Percentiles rank a stretch among this genome's conserved stretches.
Evolutionary conservation across 1,139 yeast genomes (phyloP).

Genomic region (Saccharomycopsis hybrid): DNA sequence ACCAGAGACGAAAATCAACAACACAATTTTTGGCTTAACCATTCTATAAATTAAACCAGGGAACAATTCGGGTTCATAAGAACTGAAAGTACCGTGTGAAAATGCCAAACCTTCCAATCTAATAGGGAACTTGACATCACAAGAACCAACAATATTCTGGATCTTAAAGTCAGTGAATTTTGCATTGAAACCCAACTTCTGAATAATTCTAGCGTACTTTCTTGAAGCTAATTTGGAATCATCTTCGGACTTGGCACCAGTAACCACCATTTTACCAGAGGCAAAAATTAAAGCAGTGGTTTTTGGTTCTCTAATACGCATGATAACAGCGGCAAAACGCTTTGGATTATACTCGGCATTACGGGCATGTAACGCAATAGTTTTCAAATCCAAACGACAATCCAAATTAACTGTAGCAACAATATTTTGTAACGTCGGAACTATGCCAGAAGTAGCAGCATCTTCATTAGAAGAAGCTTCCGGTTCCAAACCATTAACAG

Average conservation of each 20-base stretch:
- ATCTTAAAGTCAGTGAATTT: slow-evolving; percentile 95
- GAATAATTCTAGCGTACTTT: slow-evolving; percentile 96
- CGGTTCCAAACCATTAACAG: neutral
- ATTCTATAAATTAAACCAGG: slow-evolving; percentile 98
- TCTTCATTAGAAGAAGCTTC: slow-evolving; percentile 35
- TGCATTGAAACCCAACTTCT: slow-evolving; percentile 94
- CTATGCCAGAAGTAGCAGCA: slow-evolving; percentile 82
- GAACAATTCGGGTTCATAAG: slow-evolving; percentile 96
- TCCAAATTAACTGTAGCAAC: slow-evolving; percentile 97
- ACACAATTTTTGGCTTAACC: slow-evolving; percentile 97
- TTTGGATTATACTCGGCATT: slow-evolving; percentile 97
- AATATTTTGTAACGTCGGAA: slow-evolving; percentile 92
- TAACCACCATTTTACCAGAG: slow-evolving; percentile 98
- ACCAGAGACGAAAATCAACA: slow-evolving; percentile 93
- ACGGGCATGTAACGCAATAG: slow-evolving; percentile 97
- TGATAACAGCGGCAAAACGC: slow-evolving; percentile 98
- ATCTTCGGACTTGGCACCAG: slow-evolving; percentile 98
- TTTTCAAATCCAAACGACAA: slow-evolving; percentile 90
- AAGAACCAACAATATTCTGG: slow-evolving; percentile 97
- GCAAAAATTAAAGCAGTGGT: slow-evolving; percentile 98
- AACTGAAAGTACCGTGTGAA: slow-evolving; percentile 97
- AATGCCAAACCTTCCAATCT: slow-evolving; percentile 96
- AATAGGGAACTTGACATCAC: slow-evolving; percentile 96
- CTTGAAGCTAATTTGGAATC: slow-evolving; percentile 96
- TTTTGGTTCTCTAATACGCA: slow-evolving; percentile 99